Percentiles rank a stretch among this genome's conserved stretches.
phyloP scores from a whole-genome alignment of 2,329 filamentous ascomycete genomes.

The Claviceps sp. region DNA sequence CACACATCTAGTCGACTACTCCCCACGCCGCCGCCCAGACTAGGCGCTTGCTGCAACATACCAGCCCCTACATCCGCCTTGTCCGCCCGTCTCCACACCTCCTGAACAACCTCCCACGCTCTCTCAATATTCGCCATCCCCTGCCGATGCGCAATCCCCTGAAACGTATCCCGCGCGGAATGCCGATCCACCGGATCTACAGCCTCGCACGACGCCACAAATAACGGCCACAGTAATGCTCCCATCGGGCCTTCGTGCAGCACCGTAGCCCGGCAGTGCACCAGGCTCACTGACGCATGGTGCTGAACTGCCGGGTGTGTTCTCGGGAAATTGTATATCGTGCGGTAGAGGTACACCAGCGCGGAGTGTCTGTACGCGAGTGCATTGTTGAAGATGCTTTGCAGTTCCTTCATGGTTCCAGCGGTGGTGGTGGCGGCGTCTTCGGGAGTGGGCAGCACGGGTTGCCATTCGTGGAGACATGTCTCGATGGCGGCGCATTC shows the following conservation, averaged over 20 bases:
- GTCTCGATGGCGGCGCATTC: constrained; percentile 41
- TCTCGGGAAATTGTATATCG: constrained; percentile 34
- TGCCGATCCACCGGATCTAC: constrained; percentile 32
- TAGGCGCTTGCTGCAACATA: neutral
- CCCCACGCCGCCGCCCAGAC: too few relatives aligned
- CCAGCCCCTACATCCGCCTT: constrained; percentile 11
- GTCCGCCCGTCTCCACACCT: constrained; percentile 46
- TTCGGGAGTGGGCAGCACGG: constrained; percentile 27
- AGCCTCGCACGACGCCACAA: constrained; percentile 50
- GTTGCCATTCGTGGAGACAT: constrained; percentile 42
- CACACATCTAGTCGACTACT: too few relatives aligned
- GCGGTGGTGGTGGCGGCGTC: neutral
- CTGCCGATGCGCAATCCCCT: constrained; percentile 40
- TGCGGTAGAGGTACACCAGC: constrained; percentile 44
- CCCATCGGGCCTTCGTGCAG: constrained; percentile 45
- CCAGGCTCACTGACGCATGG: constrained; percentile 35
- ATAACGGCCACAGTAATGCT: constrained; percentile 51
- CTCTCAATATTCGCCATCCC: constrained; percentile 53
- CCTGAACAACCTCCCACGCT: constrained; percentile 46
- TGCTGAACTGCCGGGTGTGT: constrained; percentile 37
- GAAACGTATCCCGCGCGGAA: constrained; percentile 37
- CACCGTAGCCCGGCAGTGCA: constrained; percentile 42
- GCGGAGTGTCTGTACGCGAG: constrained; percentile 46
- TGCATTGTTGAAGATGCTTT: constrained; percentile 45
- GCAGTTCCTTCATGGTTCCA: constrained; percentile 29